phyloP scores from a whole-genome alignment of 768 basidiomycete species.

The Hysterangium stoloniferum region DNA sequence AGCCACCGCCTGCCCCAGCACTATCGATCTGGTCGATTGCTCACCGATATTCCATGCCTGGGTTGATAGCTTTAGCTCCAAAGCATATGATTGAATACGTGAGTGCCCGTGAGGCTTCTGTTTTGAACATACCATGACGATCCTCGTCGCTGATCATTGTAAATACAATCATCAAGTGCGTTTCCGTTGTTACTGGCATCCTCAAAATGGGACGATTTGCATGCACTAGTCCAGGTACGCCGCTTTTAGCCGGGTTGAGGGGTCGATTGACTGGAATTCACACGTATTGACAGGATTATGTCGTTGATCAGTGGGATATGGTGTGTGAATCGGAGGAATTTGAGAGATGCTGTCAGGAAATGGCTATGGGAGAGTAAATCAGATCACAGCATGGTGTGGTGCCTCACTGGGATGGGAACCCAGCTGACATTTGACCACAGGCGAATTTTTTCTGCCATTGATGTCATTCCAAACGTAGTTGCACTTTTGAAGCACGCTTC shows the following conservation, averaged over 20 bases:
- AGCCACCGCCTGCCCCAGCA: conserved; percentile 61
- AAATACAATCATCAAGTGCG: conserved; percentile 56
- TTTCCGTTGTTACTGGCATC: conserved; percentile 67
- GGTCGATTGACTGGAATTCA: background rate
- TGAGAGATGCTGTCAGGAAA: conserved; percentile 62
- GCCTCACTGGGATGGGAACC: too few species aligned
- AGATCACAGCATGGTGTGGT: too few species aligned
- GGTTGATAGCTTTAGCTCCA: conserved; percentile 55
- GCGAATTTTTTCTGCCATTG: too few species aligned
- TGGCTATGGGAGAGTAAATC: conserved; percentile 66
- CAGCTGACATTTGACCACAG: too few species aligned
- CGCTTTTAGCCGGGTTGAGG: background rate
- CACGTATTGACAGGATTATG: conserved; percentile 46
- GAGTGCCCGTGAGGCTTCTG: too few species aligned
- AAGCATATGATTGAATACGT: conserved; percentile 54
- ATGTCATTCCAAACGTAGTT: too few species aligned
- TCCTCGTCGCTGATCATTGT: conserved; percentile 16
- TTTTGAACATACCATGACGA: background rate
- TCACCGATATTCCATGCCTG: conserved; percentile 65
- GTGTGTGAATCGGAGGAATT: conserved; percentile 58
- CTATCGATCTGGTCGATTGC: conserved; percentile 70
- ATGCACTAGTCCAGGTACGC: conserved; percentile 50
- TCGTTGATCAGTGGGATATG: conserved; percentile 70
- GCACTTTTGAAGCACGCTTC: too few species aligned
- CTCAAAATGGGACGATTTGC: conserved; percentile 57